phyloP scores from a whole-genome alignment of 2,329 filamentous ascomycete genomes.

The Colletotrichum sansevieriae region DNA sequence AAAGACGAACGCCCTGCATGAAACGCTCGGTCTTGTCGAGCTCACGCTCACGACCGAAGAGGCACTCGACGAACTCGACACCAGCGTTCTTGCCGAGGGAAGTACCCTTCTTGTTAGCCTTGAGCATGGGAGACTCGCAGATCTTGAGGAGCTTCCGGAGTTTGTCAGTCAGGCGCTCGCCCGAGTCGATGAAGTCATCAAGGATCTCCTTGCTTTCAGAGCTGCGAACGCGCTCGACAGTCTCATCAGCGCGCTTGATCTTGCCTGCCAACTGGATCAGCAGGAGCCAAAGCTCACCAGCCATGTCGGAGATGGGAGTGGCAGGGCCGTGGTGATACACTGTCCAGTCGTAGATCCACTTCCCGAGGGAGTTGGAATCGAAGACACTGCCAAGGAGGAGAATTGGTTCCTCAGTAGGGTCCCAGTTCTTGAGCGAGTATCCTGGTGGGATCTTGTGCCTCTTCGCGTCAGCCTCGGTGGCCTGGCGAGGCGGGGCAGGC shows the following conservation, averaged over 20 bases:
- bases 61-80: slow-evolving; percentile 94
- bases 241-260: slow-evolving; percentile 90
- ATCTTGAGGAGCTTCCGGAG: slow-evolving; percentile 89
- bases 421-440: slow-evolving; percentile 98
- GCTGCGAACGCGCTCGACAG: slow-evolving; percentile 77
- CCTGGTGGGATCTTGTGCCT: slow-evolving; percentile 84
- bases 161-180: slow-evolving; percentile 87
- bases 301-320: slow-evolving; percentile 89
- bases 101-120: slow-evolving; percentile 76
- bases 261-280: slow-evolving; percentile 95
- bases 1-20: slow-evolving; percentile 89
- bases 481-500: slow-evolving; percentile 54
- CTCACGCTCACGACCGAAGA: slow-evolving; percentile 93
- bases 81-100: slow-evolving; percentile 93
- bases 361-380: slow-evolving; percentile 95
- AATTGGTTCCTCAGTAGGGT: slow-evolving; percentile 93
- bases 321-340: slow-evolving; percentile 87
- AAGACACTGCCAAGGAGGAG: slow-evolving; percentile 95
- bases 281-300: slow-evolving; percentile 94
- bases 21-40: slow-evolving; percentile 91
- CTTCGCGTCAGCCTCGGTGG: slow-evolving; percentile 71
- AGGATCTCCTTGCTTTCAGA: slow-evolving; percentile 83
- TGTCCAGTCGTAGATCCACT: slow-evolving; percentile 99
- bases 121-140: slow-evolving; percentile 96
- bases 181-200: slow-evolving; percentile 90